Evolutionary conservation across 768 basidiomycete genomes (phyloP).

Genomic region (Boletus edulis): DNA sequence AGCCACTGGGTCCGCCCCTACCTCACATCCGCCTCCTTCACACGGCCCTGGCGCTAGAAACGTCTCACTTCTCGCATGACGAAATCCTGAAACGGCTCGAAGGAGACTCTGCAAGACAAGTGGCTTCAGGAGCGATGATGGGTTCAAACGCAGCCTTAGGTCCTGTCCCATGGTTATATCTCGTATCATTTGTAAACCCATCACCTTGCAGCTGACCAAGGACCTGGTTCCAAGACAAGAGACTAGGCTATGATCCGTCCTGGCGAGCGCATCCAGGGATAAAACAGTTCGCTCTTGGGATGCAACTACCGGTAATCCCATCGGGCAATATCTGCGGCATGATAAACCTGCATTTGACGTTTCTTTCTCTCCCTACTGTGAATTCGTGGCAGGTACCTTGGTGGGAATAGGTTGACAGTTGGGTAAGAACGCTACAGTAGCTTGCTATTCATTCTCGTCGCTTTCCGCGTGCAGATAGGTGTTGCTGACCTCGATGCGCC

Average conservation of each 20-base stretch:
- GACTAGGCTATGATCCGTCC: too few species aligned
- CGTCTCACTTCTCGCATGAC: slow-evolving; percentile 36
- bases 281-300: neutral
- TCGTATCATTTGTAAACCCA: too few species aligned
- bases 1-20: slow-evolving; percentile 20
- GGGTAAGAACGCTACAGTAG: too few species aligned
- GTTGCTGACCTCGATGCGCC: too few species aligned
- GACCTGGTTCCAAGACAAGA: too few species aligned
- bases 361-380: neutral
- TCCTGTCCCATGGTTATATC: too few species aligned
- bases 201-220: too few species aligned
- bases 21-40: slow-evolving; percentile 11
- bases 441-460: too few species aligned
- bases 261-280: neutral
- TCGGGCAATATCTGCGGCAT: neutral
- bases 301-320: neutral
- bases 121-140: neutral
- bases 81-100: slow-evolving; percentile 86
- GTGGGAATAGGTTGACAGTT: neutral
- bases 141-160: neutral
- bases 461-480: too few species aligned
- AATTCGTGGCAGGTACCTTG: neutral
- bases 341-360: neutral
- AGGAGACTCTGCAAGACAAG: slow-evolving; percentile 86
- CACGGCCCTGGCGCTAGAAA: neutral